phyloP scores from a whole-genome alignment of 768 basidiomycete species.

The Suillus weaverae region DNA sequence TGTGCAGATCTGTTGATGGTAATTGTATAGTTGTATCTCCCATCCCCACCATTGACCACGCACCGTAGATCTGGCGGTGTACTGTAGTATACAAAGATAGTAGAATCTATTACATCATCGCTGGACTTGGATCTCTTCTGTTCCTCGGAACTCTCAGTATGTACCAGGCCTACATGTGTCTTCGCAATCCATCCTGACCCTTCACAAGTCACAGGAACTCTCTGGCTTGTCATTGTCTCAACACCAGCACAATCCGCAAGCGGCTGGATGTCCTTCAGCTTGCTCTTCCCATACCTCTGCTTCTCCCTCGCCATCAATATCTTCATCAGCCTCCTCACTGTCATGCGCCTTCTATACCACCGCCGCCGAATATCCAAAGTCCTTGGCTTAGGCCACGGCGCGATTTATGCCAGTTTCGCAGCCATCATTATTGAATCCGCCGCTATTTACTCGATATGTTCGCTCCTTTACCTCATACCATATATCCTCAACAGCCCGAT shows the following conservation, averaged over 20 bases:
- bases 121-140: slow-evolving; percentile 20
- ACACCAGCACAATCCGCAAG: slow-evolving; percentile 17
- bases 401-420: slow-evolving; percentile 33
- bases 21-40: neutral
- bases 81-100: slow-evolving; percentile 33
- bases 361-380: slow-evolving; percentile 23
- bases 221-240: slow-evolving; percentile 31
- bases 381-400: slow-evolving; percentile 28
- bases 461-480: slow-evolving; percentile 33
- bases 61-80: slow-evolving; percentile 31
- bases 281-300: slow-evolving; percentile 33
- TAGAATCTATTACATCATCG: slow-evolving; percentile 18
- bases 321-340: slow-evolving; percentile 31
- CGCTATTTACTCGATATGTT: slow-evolving; percentile 32
- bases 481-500: slow-evolving; percentile 24
- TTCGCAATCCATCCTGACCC: neutral
- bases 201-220: slow-evolving; percentile 27
- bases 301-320: slow-evolving; percentile 36
- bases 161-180: neutral
- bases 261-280: slow-evolving; percentile 33
- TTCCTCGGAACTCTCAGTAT: slow-evolving; percentile 26
- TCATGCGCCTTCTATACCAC: slow-evolving; percentile 32
- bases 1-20: slow-evolving; percentile 33
- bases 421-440: slow-evolving; percentile 37
- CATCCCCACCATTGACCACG: neutral